Conservation (phyloP, 345 rosid species). For the Aquilaria yunnanensis region DNA sequence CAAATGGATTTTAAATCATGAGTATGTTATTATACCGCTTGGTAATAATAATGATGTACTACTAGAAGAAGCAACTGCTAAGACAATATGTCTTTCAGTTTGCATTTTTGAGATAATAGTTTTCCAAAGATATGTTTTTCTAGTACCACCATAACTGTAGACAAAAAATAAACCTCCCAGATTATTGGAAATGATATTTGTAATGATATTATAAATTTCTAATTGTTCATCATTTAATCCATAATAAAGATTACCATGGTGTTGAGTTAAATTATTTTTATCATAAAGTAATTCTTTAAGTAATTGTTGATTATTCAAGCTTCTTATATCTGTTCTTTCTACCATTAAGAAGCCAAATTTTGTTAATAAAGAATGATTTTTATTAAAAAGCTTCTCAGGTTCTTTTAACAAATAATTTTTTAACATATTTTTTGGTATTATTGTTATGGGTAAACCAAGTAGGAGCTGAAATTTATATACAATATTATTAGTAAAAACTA, state of each 20-base stretch:
- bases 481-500: neutral
- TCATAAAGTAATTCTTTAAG: too few relatives aligned
- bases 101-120: neutral
- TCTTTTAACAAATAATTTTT: neutral
- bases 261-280: neutral
- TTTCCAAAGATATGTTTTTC: neutral
- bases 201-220: neutral
- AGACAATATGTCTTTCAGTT: neutral
- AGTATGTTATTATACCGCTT: neutral
- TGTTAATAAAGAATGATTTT: neutral
- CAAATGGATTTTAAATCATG: neutral
- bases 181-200: neutral
- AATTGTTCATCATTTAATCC: neutral
- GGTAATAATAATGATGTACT: neutral
- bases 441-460: too few relatives aligned
- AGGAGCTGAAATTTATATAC: neutral
- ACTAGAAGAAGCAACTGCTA: neutral
- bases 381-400: neutral
- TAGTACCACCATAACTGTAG: neutral
- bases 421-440: too few relatives aligned
- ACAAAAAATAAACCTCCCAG: neutral
- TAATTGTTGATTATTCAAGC: too few relatives aligned
- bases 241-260: neutral
- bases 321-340: too few relatives aligned
- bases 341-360: too few relatives aligned